Conservation (phyloP, 2,329 filamentous ascomycete species). For the Alternaria sp. region DNA sequence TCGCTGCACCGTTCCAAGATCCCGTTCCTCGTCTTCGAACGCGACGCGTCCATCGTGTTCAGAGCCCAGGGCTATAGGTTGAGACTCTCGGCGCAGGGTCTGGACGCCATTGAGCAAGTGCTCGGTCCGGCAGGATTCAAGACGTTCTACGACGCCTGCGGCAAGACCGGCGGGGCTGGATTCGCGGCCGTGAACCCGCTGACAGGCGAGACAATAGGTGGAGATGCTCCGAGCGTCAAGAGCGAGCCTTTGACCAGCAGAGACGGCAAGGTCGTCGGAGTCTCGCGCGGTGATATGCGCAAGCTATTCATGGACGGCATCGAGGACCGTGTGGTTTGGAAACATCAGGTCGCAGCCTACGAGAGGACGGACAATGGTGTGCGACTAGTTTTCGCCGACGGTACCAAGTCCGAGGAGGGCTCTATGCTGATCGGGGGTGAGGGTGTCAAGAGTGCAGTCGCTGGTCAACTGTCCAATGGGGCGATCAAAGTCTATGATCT, state of each 20-base stretch:
- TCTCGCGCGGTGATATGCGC: conserved; percentile 69
- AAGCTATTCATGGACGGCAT: conserved; percentile 63
- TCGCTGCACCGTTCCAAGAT: conserved; percentile 38
- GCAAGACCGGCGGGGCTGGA: conserved; percentile 65
- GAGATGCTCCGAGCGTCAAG: conserved; percentile 16
- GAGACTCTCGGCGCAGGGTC: conserved; percentile 62
- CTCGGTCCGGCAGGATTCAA: conserved; percentile 58
- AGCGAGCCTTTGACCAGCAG: conserved; percentile 55
- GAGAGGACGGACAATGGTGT: conserved; percentile 64
- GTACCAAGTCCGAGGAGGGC: conserved; percentile 64
- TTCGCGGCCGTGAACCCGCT: conserved; percentile 60
- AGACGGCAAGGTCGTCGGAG: conserved; percentile 66
- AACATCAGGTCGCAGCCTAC: conserved; percentile 64
- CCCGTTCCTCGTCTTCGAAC: conserved; percentile 46
- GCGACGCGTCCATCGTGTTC: conserved; percentile 58
- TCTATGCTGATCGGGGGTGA: conserved; percentile 67
- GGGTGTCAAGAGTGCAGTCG: conserved; percentile 66
- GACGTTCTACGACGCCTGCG: conserved; percentile 65
- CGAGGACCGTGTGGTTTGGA: conserved; percentile 64
- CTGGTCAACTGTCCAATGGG: conserved; percentile 65
- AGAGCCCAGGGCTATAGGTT: conserved; percentile 69
- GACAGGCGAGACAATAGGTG: conserved; percentile 56
- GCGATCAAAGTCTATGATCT: conserved; percentile 68
- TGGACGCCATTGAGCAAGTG: conserved; percentile 67
- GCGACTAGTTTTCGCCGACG: conserved; percentile 65